phyloP scores from a whole-genome alignment of 139 green algal genomes.

The Closterium sp. region DNA sequence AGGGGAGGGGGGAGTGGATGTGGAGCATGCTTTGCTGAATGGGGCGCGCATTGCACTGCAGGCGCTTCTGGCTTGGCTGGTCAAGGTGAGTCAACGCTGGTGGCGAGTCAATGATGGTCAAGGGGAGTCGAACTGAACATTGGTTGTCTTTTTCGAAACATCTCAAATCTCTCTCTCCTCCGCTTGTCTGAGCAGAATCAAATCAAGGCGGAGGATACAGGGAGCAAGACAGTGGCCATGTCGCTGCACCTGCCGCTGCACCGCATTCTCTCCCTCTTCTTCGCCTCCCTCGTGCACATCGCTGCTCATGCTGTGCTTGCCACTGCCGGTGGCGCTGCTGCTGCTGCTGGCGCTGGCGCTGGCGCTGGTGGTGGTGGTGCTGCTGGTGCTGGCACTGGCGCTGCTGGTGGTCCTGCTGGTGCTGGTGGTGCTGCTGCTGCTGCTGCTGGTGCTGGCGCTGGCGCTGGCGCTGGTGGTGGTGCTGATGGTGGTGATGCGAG shows the following conservation, averaged over 20 bases:
- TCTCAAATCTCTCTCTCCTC: no score
- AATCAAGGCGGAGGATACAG: background rate
- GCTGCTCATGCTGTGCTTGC: background rate
- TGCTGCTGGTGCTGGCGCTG: background rate
- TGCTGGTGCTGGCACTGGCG: background rate
- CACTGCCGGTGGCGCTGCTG: background rate
- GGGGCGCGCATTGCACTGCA: background rate
- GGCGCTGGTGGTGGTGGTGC: background rate
- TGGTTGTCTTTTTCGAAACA: no score
- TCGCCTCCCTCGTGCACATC: background rate
- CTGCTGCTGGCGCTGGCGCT: no score
- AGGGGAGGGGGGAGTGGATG: background rate
- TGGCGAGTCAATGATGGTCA: background rate
- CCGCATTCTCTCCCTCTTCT: conserved; percentile 4
- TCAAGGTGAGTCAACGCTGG: conserved; percentile 1
- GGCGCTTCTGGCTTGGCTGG: background rate
- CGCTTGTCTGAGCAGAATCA: background rate
- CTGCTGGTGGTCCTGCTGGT: background rate
- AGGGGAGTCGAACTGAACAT: no score
- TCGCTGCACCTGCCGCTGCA: conserved; percentile 23
- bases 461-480: background rate
- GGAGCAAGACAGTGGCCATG: background rate
- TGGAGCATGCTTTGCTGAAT: background rate
- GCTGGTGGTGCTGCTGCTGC: background rate
- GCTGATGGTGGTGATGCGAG: background rate